Evolutionary conservation across 2,329 filamentous ascomycete species (phyloP), one percentile per base, ranked within the genome.

Genomic region (Coniochaeta hoffmannii): DNA sequence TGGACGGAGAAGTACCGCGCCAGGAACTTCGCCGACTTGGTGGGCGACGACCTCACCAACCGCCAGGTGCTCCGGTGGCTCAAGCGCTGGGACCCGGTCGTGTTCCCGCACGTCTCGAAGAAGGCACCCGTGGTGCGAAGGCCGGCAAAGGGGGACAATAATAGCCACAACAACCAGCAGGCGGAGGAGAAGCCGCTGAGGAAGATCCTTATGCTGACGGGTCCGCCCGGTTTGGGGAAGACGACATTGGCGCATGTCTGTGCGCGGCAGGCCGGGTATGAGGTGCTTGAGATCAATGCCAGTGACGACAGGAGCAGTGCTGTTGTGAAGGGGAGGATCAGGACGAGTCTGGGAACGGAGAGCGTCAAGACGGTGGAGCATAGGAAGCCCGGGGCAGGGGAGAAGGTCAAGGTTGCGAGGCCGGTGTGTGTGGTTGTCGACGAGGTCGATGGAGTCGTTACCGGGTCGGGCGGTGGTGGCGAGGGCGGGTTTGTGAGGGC

Each of bases 1-100:
- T 99, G 94, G 94, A 96, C 93, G 0, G 94, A 99, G 68, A 99
- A 99, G 68, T 99, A 99, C 67, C 86, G 94, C 34, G 94, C 94
- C 28, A 84, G 85, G 58, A 93, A 86, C 63, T 99, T 97, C 64
- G 89, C 92, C 63, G 94, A 99, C 63, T 78, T 99, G 0, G 90
- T 96, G 50, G 95, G 95, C 28, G 94, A 99, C 63, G 94, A 99
- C 67, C 80, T 91, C 46, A 97, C 93, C 26, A 95, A 99, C 69
- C 84, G 94, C 58, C 81, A 87, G 57, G 93, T 99, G 4, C 75
- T 99, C 55, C 85, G 89, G 54, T 99, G 94, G 94, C 75, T 99
- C 41, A 99, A 97, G 73, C 80, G 81, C 17, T 99, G 94, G 94
- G 94, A 99, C 67, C 79, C 87, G 0, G 78, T 97, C 26, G 94